phyloP scores from a whole-genome alignment of 352 stramenopile genomes.

The Phytopythium chamaehyphon region DNA sequence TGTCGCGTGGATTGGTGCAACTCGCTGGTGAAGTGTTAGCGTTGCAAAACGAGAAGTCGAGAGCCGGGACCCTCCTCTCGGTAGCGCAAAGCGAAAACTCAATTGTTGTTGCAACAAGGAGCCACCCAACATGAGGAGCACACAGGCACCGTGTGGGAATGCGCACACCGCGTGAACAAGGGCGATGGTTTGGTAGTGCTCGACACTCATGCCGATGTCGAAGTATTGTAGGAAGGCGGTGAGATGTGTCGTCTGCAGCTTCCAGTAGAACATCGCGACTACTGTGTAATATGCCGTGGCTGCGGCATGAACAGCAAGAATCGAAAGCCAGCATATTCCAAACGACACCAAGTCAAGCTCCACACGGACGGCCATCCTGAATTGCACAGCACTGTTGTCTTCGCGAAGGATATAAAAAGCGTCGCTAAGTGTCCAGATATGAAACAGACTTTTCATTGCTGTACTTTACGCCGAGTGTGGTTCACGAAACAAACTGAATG shows the following conservation, averaged over 20 bases:
- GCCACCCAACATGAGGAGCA: conserved; percentile 14
- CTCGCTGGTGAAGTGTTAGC: no score
- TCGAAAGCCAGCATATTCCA: conserved; percentile 1
- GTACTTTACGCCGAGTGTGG: no score
- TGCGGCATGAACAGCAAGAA: conserved; percentile 4
- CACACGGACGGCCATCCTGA: not conserved
- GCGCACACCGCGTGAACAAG: conserved; percentile 12
- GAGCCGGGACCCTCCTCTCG: not conserved
- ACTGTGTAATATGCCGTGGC: conserved; percentile 12
- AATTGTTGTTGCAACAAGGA: conserved; percentile 1
- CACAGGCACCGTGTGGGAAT: conserved; percentile 7
- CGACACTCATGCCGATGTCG: conserved; percentile 10
- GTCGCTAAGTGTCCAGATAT: no score
- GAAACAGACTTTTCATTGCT: no score
- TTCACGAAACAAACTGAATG: conserved; percentile 7
- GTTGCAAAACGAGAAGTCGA: no score
- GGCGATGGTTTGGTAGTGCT: conserved; percentile 8
- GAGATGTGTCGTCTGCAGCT: conserved; percentile 9
- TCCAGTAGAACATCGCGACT: conserved; percentile 11
- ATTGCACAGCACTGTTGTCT: no score
- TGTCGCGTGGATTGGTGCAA: no score
- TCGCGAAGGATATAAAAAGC: no score
- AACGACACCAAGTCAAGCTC: not conserved
- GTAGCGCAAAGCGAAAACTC: not conserved
- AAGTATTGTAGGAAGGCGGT: conserved; percentile 11